Evolutionary conservation across 441 rosid genomes (phyloP).

Genomic region (Brassica balearica): DNA sequence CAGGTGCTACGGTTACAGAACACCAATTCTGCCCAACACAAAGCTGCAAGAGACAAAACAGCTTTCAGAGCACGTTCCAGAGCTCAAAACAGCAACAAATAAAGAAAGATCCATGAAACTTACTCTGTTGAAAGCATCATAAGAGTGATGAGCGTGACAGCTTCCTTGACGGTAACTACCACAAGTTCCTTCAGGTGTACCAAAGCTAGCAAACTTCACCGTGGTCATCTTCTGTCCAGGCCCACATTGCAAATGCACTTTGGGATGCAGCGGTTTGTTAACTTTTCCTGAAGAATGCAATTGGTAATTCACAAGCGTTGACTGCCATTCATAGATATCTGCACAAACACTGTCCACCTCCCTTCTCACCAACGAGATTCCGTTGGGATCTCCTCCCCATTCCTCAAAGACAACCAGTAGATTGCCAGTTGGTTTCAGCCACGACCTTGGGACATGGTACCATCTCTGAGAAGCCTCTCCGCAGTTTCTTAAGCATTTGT

Average conservation of each 20-base stretch:
- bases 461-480: slow-evolving; percentile 98
- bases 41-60: slow-evolving; percentile 55
- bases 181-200: slow-evolving; percentile 88
- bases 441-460: slow-evolving; percentile 93
- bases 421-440: slow-evolving; percentile 91
- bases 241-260: slow-evolving; percentile 85
- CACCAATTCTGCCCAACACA: slow-evolving; percentile 92
- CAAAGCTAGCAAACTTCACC: slow-evolving; percentile 93
- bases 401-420: slow-evolving; percentile 94
- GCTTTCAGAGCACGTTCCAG: slow-evolving; percentile 15
- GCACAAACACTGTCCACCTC: slow-evolving; percentile 87
- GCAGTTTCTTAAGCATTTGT: slow-evolving; percentile 82
- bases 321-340: slow-evolving; percentile 94
- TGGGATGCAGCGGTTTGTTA: slow-evolving; percentile 83
- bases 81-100: slow-evolving; percentile 9
- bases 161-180: slow-evolving; percentile 45
- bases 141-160: slow-evolving; percentile 8
- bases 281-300: slow-evolving; percentile 88
- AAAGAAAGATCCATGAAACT: slow-evolving; percentile 27
- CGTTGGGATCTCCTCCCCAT: slow-evolving; percentile 96
- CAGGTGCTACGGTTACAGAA: slow-evolving; percentile 91
- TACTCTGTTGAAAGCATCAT: slow-evolving; percentile 90
- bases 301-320: slow-evolving; percentile 78
- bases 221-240: slow-evolving; percentile 79
- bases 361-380: slow-evolving; percentile 81